A percentile compares a stretch with the other conserved stretches of the same genome.
phyloP scores from a whole-genome alignment of 78 protist genomes.

The Chrysochromulina tobinii region DNA sequence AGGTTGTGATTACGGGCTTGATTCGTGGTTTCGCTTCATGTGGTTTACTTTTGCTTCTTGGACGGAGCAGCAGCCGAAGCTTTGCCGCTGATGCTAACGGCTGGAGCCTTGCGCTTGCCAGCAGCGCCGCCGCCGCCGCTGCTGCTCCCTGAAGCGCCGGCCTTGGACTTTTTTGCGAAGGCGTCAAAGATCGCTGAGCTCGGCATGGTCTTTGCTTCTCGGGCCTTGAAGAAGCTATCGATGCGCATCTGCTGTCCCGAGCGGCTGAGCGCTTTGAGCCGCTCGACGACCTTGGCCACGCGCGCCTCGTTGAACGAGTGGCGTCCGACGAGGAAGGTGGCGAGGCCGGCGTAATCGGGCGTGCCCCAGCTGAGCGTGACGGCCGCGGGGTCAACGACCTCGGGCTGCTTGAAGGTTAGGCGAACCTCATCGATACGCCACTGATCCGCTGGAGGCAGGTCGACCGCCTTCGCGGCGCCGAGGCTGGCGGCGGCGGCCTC shows the following conservation, averaged over 20 bases:
- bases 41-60: no score
- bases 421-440: constrained; percentile 75
- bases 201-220: no score
- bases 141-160: no score
- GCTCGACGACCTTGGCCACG: not conserved
- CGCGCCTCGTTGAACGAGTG: not conserved
- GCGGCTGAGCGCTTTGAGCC: not conserved
- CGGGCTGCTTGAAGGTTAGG: constrained; percentile 79
- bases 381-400: constrained; percentile 50
- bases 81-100: no score
- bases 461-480: constrained; percentile 53
- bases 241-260: not conserved
- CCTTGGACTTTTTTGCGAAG: no score
- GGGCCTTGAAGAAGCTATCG: not conserved
- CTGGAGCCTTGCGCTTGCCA: no score
- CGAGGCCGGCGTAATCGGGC: not conserved
- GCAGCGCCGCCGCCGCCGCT: no score
- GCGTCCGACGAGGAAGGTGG: not conserved
- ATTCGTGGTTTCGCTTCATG: no score
- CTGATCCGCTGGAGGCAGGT: constrained; percentile 73
- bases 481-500: not conserved
- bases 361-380: not conserved
- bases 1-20: no score
- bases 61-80: no score
- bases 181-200: no score